Conservation (phyloP, 495 filamentous ascomycete genomes). For the Aspergillus funiculosus region DNA sequence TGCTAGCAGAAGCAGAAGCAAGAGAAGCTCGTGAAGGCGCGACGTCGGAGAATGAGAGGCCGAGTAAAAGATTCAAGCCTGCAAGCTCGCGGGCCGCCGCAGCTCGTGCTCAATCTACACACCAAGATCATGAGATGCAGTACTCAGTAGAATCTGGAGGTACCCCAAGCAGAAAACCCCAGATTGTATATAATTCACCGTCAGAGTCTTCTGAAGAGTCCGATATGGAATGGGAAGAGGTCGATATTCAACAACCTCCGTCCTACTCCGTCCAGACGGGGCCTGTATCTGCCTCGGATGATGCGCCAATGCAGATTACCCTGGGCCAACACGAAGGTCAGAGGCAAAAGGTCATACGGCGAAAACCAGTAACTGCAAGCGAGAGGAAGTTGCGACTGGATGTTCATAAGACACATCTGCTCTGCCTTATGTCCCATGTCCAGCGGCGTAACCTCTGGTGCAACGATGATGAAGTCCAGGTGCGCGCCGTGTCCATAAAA, state of each 20-base stretch:
- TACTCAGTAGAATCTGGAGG: conserved; percentile 11
- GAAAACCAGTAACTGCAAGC: conserved; percentile 58
- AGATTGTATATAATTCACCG: conserved; percentile 42
- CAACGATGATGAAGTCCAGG: conserved; percentile 65
- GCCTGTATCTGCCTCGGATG: conserved; percentile 17
- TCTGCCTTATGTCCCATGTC: conserved; percentile 73
- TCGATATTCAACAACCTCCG: conserved; percentile 46
- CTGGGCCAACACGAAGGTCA: conserved; percentile 44
- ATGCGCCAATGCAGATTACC: conserved; percentile 51
- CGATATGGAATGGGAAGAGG: conserved; percentile 69
- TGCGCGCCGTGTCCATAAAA: conserved; percentile 19
- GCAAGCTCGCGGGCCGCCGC: conserved; percentile 26
- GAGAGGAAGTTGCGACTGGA: conserved; percentile 70
- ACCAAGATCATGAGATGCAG: conserved; percentile 5
- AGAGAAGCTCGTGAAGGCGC: conserved; percentile 43
- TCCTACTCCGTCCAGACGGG: conserved; percentile 25
- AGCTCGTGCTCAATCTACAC: conserved; percentile 7
- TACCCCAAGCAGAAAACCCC: conserved; percentile 32
- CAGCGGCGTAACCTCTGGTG: conserved; percentile 81
- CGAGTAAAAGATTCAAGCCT: conserved; percentile 43
- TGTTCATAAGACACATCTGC: conserved; percentile 78
- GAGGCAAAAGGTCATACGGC: conserved; percentile 30
- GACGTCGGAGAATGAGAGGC: conserved; percentile 28
- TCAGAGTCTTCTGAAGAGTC: conserved; percentile 47
- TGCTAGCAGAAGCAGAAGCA: conserved; percentile 60